These are phyloP conservation scores for Hordeum marinum DNA, from an alignment of 176 grass and related monocot genomes.

Conservation along the genomic window DNA sequence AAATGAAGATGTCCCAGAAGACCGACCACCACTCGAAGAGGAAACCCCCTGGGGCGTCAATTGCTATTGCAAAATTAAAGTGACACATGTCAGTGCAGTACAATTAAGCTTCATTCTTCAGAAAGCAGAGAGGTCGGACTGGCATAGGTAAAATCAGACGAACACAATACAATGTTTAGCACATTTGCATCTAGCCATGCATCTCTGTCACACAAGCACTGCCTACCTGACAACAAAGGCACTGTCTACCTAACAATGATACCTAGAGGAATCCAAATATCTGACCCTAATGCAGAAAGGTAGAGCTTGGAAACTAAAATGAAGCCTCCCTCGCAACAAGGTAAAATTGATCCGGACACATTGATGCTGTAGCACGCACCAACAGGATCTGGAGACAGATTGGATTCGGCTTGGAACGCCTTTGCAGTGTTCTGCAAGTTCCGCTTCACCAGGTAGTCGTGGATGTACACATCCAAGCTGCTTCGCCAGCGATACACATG, in stretches of 20 bases:
- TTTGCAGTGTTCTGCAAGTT: constrained; percentile 60
- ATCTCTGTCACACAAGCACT: not conserved
- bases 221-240: not conserved
- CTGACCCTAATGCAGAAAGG: constrained; percentile 2
- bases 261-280: not conserved
- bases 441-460: constrained; percentile 73
- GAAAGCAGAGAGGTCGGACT: constrained; percentile 13
- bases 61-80: constrained; percentile 34
- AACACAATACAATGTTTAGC: not conserved
- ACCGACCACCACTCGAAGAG: constrained; percentile 86
- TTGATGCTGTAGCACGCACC: constrained; percentile 35
- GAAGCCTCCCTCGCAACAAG: not conserved
- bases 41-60: constrained; percentile 67
- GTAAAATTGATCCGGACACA: not conserved
- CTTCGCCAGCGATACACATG: constrained; percentile 14
- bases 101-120: not conserved
- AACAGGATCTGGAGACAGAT: constrained; percentile 55
- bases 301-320: not conserved
- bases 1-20: constrained; percentile 84
- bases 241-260: not conserved
- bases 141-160: not conserved
- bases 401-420: constrained; percentile 57
- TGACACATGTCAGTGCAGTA: not conserved
- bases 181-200: not conserved
- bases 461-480: constrained; percentile 79